Base-by-base conservation (phyloP, 768 basidiomycete genomes). In the Collybia sp. region DNA sequence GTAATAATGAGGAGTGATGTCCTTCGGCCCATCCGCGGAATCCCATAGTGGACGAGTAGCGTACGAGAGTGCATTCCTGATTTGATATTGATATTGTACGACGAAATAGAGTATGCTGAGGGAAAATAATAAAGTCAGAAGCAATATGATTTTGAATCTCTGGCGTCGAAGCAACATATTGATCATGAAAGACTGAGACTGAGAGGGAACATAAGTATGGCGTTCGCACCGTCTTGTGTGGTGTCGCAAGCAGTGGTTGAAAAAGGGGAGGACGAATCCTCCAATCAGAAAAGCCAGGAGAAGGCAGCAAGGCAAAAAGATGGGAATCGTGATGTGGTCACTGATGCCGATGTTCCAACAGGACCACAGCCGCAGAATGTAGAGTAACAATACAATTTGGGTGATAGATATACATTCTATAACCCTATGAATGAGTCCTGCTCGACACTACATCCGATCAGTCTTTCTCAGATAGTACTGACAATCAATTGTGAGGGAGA, bases 11-110 rank as follows among this genome's bases (percentile, higher is more conserved):
- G 73, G 60, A 13, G 81, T 61, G n/a, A 76, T 48, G 10, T 69
- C 53, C 12, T 53, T 65, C 0, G 81, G 81, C 0, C 73, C 79
- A 17, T 70, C 67, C 19, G 69, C 71, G 6, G 56, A 58, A 55
- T 83, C 82, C 82, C 82, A 84, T 25, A 82, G 60, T 9, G 79
- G 79, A 16, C 79, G 65, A 2, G 79, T 79, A 5, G 77, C 74
- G 55, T 79, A 79, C 2, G 79, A 79, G 9, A 80, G 53, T 9
- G 68, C 58, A 55, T 80, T 79, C 51, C 62, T 68, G 50, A 79
- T 67, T 54, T 79, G 76, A 53, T 76, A 72, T 34, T 69, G 70
- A 58, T 72, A 70, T 44, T 70, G 67, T 6, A 62, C 46, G 16
- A 69, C 52, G 39, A 63, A 53, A 49, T 71, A 73, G 34, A 75